Conservation (phyloP, 2,329 filamentous ascomycete species). For the Fusarium continuum region DNA sequence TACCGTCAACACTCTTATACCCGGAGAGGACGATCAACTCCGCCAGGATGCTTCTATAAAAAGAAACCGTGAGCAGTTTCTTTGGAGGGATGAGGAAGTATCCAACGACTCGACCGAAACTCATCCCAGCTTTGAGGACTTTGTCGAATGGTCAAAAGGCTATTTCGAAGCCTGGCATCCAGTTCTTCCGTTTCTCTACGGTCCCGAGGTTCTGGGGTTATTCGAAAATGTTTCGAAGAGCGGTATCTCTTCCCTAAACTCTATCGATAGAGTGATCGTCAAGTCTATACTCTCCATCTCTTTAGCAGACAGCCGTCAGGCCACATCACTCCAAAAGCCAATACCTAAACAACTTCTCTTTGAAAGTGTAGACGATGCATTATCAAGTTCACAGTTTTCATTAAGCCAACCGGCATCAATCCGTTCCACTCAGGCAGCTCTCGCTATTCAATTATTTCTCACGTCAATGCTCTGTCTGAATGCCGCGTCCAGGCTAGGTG, state of each 20-base stretch:
- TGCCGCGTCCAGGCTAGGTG: constrained; percentile 64
- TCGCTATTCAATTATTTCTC: constrained; percentile 64
- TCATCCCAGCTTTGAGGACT: constrained; percentile 57
- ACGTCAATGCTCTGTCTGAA: constrained; percentile 65
- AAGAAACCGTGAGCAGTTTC: constrained; percentile 23
- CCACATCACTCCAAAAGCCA: constrained; percentile 33
- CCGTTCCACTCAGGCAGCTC: constrained; percentile 58
- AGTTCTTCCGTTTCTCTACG: constrained; percentile 65
- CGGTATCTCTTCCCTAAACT: constrained; percentile 44
- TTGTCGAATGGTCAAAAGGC: constrained; percentile 59
- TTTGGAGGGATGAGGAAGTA: constrained; percentile 52
- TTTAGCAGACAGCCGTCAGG: constrained; percentile 61
- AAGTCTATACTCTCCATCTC: constrained; percentile 63
- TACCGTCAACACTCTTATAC: constrained; percentile 53
- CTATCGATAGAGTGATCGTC: constrained; percentile 54
- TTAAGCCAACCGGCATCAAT: constrained; percentile 59
- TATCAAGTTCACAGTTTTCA: constrained; percentile 58
- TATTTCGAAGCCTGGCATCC: constrained; percentile 69
- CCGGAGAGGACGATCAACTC: constrained; percentile 65
- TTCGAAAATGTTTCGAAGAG: constrained; percentile 55
- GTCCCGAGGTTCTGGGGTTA: constrained; percentile 57
- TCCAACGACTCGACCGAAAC: constrained; percentile 9
- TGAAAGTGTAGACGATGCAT: constrained; percentile 58
- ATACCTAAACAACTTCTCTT: constrained; percentile 58
- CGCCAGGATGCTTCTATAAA: constrained; percentile 32